A percentile compares a stretch with the other conserved stretches of the same genome.
Conservation (phyloP, 1,284 basidiomycete species). For the Ceratobasidium sp. region DNA sequence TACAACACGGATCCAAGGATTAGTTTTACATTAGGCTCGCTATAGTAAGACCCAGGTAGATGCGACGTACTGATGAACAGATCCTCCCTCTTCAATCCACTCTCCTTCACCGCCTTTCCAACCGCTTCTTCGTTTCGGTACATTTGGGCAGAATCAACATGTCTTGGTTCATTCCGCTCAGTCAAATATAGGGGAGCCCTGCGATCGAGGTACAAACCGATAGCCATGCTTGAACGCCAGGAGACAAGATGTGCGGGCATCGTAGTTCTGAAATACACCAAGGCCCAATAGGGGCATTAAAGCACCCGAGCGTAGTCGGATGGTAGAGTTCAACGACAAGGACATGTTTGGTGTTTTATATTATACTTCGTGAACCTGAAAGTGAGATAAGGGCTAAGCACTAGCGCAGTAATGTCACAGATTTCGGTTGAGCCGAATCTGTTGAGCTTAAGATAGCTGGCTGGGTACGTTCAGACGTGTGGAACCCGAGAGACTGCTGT, state of each 20-base stretch:
- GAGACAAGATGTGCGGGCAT: conserved; percentile 63
- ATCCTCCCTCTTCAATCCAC: conserved; percentile 55
- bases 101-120: conserved; percentile 56
- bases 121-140: conserved; percentile 65
- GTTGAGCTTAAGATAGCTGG: no score
- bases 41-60: background rate
- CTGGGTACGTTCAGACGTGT: no score
- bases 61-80: conserved; percentile 58
- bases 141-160: conserved; percentile 57
- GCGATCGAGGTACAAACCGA: conserved; percentile 56
- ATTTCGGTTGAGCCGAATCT: no score
- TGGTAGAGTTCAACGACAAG: conserved; percentile 12
- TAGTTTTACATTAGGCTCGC: no score
- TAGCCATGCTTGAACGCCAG: conserved; percentile 79
- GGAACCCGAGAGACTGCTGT: no score
- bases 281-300: conserved; percentile 78
- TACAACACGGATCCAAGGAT: conserved; percentile 43
- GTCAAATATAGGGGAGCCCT: background rate
- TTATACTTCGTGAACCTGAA: no score
- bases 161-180: conserved; percentile 46
- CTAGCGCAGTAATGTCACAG: no score
- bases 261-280: conserved; percentile 78
- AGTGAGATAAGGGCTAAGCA: no score
- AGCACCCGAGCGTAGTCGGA: conserved; percentile 15
- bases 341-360: background rate